Conservation (phyloP, 2,329 filamentous ascomycete genomes). For the Pseudocercospora ulei region DNA sequence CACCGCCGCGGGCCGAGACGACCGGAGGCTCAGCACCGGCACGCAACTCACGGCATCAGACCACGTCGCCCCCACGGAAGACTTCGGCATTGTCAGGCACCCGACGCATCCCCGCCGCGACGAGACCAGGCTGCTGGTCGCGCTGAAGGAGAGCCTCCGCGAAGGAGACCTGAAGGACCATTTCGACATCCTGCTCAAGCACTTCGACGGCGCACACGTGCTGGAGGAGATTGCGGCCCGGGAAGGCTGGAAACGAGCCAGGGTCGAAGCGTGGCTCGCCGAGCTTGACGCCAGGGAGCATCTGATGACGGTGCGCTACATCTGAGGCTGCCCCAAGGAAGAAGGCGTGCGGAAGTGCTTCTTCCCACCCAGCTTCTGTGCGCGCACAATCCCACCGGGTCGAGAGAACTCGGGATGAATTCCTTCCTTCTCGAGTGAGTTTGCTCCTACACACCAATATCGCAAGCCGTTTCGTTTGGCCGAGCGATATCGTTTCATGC, state of each 20-base stretch:
- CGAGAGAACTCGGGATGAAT: too few species aligned
- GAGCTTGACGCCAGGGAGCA: conserved; percentile 63
- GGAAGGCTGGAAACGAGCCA: conserved; percentile 75
- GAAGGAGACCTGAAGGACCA: conserved; percentile 52
- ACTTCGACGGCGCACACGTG: conserved; percentile 77
- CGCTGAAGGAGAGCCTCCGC: conserved; percentile 12
- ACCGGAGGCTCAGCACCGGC: conserved; percentile 14
- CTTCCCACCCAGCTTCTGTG: too few species aligned
- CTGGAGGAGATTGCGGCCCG: conserved; percentile 78
- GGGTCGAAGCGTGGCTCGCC: conserved; percentile 44
- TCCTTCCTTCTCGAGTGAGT: too few species aligned
- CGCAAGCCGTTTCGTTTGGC: too few species aligned
- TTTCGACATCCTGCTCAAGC: conserved; percentile 68
- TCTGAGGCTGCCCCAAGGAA: too few species aligned
- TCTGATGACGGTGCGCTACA: conserved; percentile 35
- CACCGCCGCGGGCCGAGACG: conserved; percentile 10
- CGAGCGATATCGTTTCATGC: too few species aligned
- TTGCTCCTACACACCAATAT: too few species aligned
- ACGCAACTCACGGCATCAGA: conserved; percentile 8
- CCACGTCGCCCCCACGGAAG: neutral
- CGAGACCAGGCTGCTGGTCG: conserved; percentile 17
- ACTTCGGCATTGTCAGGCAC: conserved; percentile 19
- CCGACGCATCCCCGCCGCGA: conserved; percentile 18
- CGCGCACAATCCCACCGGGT: too few species aligned
- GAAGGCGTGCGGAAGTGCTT: too few species aligned